Percentiles rank a stretch among this genome's conserved stretches.
phyloP scores from a whole-genome alignment of 2,329 filamentous ascomycete genomes.

The Clathrospora elynae region DNA sequence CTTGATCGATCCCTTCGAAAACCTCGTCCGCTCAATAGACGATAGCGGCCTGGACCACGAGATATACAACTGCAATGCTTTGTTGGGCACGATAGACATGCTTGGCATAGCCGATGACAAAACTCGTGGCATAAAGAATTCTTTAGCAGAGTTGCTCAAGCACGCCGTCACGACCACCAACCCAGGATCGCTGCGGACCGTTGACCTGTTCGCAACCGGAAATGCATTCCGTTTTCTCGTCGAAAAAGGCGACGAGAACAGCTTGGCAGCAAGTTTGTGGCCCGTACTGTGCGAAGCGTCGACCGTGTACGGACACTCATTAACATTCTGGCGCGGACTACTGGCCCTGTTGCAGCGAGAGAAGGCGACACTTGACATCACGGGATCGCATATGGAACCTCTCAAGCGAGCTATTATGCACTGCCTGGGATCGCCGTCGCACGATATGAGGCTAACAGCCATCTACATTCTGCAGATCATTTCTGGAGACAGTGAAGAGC shows the following conservation, averaged over 20 bases:
- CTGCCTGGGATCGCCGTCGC: conserved; percentile 77
- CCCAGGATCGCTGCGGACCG: conserved; percentile 4
- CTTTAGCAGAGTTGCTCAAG: conserved; percentile 30
- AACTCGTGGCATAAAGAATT: conserved; percentile 24
- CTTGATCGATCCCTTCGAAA: conserved; percentile 71
- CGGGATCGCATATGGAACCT: conserved; percentile 62
- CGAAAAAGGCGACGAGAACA: conserved; percentile 59
- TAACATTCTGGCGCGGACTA: conserved; percentile 42
- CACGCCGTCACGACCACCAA: conserved; percentile 17
- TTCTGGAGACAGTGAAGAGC: conserved; percentile 54
- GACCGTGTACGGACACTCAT: conserved; percentile 64
- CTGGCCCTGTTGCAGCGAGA: conserved; percentile 68
- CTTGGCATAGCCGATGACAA: conserved; percentile 28
- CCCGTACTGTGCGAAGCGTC: conserved; percentile 69
- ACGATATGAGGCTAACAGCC: conserved; percentile 73
- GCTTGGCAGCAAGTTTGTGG: conserved; percentile 61
- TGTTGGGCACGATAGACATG: conserved; percentile 33
- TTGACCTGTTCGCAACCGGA: conserved; percentile 68
- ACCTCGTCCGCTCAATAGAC: conserved; percentile 44
- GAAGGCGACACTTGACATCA: conserved; percentile 57
- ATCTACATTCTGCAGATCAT: conserved; percentile 73
- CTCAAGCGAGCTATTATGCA: conserved; percentile 69
- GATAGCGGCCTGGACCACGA: conserved; percentile 16
- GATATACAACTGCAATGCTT: conserved; percentile 38
- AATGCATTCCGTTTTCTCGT: conserved; percentile 76